Conservation (phyloP, 345 rosid genomes). For the Cochlearia excelsa region DNA sequence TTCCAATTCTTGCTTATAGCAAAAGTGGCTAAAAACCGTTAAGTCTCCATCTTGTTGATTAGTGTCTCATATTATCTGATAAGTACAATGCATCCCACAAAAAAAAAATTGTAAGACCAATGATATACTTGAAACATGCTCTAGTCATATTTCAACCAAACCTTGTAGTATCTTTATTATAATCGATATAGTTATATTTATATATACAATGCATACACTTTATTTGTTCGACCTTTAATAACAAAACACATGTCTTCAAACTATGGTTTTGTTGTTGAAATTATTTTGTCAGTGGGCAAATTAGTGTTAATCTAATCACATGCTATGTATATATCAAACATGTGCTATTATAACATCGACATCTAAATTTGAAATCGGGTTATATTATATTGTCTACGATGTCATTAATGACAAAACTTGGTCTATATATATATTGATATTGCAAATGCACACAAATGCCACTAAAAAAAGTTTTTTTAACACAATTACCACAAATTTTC, state of each 20-base stretch:
- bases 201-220: constrained; percentile 24
- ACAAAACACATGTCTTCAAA: constrained; percentile 33
- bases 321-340: constrained; percentile 15
- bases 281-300: constrained; percentile 28
- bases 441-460: too few species aligned
- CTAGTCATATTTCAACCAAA: constrained; percentile 33
- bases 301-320: constrained; percentile 36
- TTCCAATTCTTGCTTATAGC: constrained; percentile 26
- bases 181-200: constrained; percentile 26
- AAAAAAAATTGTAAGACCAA: constrained; percentile 18
- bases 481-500: too few species aligned
- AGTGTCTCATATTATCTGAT: constrained; percentile 18
- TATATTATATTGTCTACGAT: too few species aligned
- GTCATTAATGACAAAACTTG: too few species aligned
- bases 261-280: constrained; percentile 27
- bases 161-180: constrained; percentile 22
- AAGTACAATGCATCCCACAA: constrained; percentile 18
- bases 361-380: neutral
- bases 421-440: too few species aligned
- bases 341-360: constrained; percentile 6
- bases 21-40: constrained; percentile 28
- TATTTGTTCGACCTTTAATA: constrained; percentile 26
- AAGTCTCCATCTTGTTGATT: constrained; percentile 22
- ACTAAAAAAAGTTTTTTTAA: too few species aligned
- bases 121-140: constrained; percentile 34